Conservation (phyloP, 2,329 filamentous ascomycete genomes). For the Fusarium burgessii region DNA sequence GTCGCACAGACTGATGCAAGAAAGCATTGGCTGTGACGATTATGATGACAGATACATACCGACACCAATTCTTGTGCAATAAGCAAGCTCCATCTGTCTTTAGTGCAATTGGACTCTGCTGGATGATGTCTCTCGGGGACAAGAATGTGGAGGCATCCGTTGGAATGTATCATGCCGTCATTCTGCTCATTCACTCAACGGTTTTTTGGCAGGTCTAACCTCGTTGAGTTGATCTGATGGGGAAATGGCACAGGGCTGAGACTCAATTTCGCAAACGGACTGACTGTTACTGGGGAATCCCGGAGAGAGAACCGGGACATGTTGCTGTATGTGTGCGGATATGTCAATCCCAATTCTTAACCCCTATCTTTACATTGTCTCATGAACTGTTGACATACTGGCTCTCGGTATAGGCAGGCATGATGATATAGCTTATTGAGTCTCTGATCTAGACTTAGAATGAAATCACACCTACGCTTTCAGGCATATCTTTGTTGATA, state of each 20-base stretch:
- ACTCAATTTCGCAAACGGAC: slow-evolving; percentile 14
- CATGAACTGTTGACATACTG: background rate
- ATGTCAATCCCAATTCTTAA: background rate
- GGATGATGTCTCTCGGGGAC: background rate
- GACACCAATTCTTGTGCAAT: background rate
- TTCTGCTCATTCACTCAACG: slow-evolving; percentile 11
- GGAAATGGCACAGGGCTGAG: slow-evolving; percentile 25
- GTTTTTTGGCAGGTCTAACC: background rate
- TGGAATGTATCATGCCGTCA: slow-evolving; percentile 34
- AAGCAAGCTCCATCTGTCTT: background rate
- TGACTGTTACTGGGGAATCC: background rate
- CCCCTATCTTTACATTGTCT: background rate
- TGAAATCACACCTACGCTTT: background rate
- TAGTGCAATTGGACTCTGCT: background rate
- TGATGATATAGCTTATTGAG: background rate
- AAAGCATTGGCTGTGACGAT: background rate
- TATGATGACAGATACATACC: slow-evolving; percentile 10
- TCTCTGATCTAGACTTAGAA: background rate
- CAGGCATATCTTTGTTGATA: background rate
- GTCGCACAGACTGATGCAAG: slow-evolving; percentile 8
- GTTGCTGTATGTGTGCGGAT: background rate
- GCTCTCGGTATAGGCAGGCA: background rate
- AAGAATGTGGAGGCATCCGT: slow-evolving; percentile 16
- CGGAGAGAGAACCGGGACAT: background rate
- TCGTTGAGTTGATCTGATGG: background rate